These are phyloP conservation scores for Exophiala phaeomuriformis DNA, from an alignment of 2,329 filamentous ascomycete genomes.

Conservation along the genomic window DNA sequence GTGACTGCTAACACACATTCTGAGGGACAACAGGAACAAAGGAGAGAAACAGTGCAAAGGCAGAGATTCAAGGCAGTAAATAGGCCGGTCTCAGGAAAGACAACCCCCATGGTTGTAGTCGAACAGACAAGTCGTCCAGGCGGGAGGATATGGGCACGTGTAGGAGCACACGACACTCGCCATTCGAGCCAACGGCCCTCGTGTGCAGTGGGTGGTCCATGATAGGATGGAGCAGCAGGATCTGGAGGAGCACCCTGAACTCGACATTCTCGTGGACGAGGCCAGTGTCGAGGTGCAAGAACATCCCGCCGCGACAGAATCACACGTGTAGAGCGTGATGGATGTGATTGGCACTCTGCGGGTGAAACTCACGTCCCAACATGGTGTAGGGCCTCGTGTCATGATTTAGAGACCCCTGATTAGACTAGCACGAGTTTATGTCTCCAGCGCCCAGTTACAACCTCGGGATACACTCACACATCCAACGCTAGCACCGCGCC, in stretches of 20 bases:
- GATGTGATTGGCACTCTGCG: constrained; percentile 1
- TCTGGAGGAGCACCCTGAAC: not conserved
- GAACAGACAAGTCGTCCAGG: constrained; percentile 13
- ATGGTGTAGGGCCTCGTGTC: too few relatives aligned
- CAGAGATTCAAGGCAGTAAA: not conserved
- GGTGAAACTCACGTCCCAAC: too few relatives aligned
- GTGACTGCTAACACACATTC: not conserved
- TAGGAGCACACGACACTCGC: constrained; percentile 20
- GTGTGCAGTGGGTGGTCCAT: constrained; percentile 11
- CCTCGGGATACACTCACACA: too few relatives aligned
- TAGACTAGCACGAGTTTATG: too few relatives aligned
- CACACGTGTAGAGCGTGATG: not conserved
- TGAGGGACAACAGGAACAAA: not conserved
- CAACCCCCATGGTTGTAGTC: not conserved
- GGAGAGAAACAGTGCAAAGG: constrained; percentile 1
- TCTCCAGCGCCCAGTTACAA: too few relatives aligned
- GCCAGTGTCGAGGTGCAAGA: not conserved
- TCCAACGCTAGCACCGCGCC: too few relatives aligned
- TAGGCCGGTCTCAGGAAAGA: not conserved
- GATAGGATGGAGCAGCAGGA: constrained; percentile 14
- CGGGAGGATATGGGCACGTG: constrained; percentile 17
- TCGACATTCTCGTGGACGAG: too few relatives aligned
- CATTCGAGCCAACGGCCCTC: constrained; percentile 10
- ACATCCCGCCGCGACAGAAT: not conserved
- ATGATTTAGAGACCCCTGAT: too few relatives aligned